Conservation (phyloP, 2,329 filamentous ascomycete species). For the Ceratocystiopsis brevicomis region DNA sequence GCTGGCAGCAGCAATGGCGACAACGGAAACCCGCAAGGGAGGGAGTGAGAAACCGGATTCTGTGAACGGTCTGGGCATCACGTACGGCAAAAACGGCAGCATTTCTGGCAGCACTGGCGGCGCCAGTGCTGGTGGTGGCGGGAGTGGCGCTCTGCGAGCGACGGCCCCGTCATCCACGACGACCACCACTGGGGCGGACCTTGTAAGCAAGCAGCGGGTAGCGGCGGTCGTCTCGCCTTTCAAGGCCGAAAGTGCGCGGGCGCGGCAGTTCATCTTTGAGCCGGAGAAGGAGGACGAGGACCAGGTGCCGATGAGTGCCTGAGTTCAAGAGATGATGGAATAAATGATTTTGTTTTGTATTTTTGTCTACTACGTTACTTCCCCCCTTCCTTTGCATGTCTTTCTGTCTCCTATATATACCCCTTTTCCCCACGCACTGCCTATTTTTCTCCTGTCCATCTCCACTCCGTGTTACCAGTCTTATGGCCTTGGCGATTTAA, state of each 20-base stretch:
- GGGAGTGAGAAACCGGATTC: not conserved
- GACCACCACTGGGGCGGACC: not conserved
- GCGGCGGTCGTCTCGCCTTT: conserved; percentile 9
- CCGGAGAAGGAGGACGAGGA: conserved; percentile 15
- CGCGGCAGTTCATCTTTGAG: conserved; percentile 15
- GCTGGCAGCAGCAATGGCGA: conserved; percentile 8
- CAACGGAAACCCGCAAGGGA: conserved; percentile 8
- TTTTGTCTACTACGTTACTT: not conserved
- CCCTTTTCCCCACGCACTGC: not conserved
- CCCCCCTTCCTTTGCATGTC: not conserved
- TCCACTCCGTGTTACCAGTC: not conserved
- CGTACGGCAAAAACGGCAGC: conserved; percentile 21
- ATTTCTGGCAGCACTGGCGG: not conserved
- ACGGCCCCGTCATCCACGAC: not conserved
- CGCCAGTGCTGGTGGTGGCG: too few species aligned
- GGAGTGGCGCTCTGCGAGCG: not conserved
- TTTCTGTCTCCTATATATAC: conserved; percentile 5
- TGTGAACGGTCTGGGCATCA: conserved; percentile 18
- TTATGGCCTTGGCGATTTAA: not conserved
- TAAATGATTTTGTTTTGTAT: not conserved
- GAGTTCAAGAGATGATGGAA: not conserved
- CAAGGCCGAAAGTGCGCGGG: conserved; percentile 16
- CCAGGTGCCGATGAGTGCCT: conserved; percentile 12
- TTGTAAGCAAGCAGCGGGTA: not conserved
- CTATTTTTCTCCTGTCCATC: not conserved